Conservation (phyloP, 768 basidiomycete genomes). For the Termitomyces sp. region DNA sequence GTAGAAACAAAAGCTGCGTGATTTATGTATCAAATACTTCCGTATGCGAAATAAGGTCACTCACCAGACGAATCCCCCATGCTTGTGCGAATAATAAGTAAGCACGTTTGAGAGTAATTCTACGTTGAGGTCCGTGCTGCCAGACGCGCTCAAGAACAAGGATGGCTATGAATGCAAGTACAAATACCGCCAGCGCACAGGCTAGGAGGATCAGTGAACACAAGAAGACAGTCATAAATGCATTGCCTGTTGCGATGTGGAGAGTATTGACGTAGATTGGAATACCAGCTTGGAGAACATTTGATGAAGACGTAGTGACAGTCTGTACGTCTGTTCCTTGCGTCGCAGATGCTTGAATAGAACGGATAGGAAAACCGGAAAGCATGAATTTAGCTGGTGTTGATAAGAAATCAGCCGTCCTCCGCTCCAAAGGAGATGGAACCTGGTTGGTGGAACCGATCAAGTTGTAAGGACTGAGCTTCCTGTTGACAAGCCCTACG, state of each 20-base stretch:
- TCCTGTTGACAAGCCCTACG: conserved; percentile 74
- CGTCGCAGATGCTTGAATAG: conserved; percentile 7
- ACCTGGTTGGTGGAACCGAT: not conserved
- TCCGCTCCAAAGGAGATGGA: not conserved
- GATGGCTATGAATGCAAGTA: conserved; percentile 44
- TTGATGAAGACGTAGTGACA: conserved; percentile 56
- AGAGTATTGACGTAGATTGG: conserved; percentile 78
- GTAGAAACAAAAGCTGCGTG: conserved; percentile 53
- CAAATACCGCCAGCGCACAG: conserved; percentile 48
- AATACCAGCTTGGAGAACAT: conserved; percentile 73
- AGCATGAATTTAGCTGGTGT: not conserved
- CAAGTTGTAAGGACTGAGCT: conserved; percentile 72
- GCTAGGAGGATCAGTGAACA: conserved; percentile 63
- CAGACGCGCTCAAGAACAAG: conserved; percentile 24
- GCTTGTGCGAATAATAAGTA: conserved; percentile 47
- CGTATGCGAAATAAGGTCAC: conserved; percentile 17
- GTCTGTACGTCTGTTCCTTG: conserved; percentile 50
- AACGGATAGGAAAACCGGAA: not conserved
- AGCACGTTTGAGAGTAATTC: conserved; percentile 17
- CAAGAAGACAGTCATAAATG: conserved; percentile 87
- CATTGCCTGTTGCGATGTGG: conserved; percentile 79
- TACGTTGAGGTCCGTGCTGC: conserved; percentile 5
- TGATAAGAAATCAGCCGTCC: not conserved
- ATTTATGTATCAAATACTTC: not conserved
- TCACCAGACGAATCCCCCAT: conserved; percentile 67